Conservation (phyloP, 768 basidiomycete species). For the Amanita rimosa region DNA sequence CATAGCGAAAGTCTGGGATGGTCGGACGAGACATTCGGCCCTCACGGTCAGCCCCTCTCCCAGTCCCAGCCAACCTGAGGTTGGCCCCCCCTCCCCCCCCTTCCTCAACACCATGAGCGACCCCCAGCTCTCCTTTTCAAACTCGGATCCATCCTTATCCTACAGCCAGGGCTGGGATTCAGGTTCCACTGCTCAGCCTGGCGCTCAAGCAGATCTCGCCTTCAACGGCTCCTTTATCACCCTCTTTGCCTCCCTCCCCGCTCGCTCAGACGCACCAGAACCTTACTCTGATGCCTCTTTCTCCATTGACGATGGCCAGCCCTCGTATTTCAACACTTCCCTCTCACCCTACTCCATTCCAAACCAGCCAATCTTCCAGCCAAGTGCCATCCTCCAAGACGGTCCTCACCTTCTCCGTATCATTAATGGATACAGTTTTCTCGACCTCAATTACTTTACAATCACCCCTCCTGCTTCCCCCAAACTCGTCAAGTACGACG, state of each 20-base stretch:
- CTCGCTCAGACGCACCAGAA: not conserved
- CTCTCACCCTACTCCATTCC: not conserved
- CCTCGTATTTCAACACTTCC: not conserved
- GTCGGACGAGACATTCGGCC: constrained; percentile 27
- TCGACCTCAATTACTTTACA: not conserved
- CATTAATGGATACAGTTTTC: not conserved
- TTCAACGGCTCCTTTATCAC: not conserved
- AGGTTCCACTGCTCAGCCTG: not conserved
- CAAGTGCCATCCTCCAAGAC: not conserved
- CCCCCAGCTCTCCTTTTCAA: not conserved
- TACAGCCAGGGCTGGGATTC: not conserved
- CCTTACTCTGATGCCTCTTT: not conserved
- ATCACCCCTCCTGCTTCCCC: not conserved
- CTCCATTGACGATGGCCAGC: not conserved
- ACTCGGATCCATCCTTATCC: not conserved
- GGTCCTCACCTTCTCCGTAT: not conserved
- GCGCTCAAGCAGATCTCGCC: not conserved
- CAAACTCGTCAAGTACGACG: not conserved
- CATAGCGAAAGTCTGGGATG: constrained; percentile 71
- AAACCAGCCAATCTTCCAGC: not conserved
- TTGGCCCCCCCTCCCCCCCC: too few species aligned
- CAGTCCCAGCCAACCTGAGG: too few species aligned
- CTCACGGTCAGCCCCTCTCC: not conserved
- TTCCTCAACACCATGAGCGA: not conserved
- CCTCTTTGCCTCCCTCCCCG: not conserved